These are phyloP conservation scores for Garcia nutans DNA, from an alignment of 345 rosid species.

Conservation along the genomic window DNA sequence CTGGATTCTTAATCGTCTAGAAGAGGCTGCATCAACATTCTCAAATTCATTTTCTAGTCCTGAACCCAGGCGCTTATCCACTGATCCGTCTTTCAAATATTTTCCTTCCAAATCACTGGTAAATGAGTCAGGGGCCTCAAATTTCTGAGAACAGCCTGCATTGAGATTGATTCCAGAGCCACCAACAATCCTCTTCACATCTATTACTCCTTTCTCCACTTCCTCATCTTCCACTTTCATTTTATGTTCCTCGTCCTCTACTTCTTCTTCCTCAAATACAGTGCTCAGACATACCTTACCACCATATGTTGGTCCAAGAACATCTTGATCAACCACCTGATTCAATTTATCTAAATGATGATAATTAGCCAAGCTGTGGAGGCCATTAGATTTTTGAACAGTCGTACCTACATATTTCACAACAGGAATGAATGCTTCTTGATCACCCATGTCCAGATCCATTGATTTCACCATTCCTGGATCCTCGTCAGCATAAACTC, in stretches of 20 bases:
- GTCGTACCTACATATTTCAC: constrained; percentile 33
- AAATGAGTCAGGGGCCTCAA: constrained; percentile 13
- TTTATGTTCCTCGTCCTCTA: constrained; percentile 37
- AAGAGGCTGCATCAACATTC: constrained; percentile 48
- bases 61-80: neutral
- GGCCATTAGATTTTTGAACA: constrained; percentile 20
- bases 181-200: constrained; percentile 51
- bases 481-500: constrained; percentile 65
- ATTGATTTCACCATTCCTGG: constrained; percentile 97
- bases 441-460: constrained; percentile 91
- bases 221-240: constrained; percentile 50
- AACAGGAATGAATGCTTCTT: constrained; percentile 50
- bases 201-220: constrained; percentile 76
- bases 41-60: constrained; percentile 6
- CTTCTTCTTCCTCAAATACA: constrained; percentile 88
- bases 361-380: constrained; percentile 29
- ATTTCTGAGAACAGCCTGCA: constrained; percentile 26
- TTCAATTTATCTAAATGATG: constrained; percentile 28
- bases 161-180: constrained; percentile 13
- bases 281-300: constrained; percentile 71
- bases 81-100: neutral
- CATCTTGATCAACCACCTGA: constrained; percentile 37
- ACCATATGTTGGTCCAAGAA: constrained; percentile 43
- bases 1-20: constrained; percentile 66
- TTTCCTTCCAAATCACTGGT: neutral